phyloP scores from a whole-genome alignment of 2,329 filamentous ascomycete genomes.

The Colletotrichum navitas region DNA sequence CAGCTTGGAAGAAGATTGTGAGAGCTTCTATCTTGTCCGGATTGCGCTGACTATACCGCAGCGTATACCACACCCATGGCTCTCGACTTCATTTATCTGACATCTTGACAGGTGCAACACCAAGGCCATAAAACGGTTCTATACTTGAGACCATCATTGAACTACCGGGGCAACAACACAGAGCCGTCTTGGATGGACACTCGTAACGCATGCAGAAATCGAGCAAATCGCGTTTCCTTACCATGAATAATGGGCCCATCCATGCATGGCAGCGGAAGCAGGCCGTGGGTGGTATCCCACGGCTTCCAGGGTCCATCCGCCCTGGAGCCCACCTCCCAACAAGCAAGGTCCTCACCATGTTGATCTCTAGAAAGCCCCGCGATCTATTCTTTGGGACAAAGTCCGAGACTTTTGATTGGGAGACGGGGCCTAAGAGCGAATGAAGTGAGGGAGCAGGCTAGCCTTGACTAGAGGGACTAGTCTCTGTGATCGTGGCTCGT shows the following conservation, averaged over 20 bases:
- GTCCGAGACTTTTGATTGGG: neutral
- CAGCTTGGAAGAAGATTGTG: neutral
- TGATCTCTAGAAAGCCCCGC: neutral
- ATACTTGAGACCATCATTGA: constrained; percentile 13
- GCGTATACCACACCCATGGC: neutral
- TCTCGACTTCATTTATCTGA: neutral
- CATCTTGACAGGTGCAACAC: neutral
- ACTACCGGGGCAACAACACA: neutral
- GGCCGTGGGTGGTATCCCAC: constrained; percentile 13
- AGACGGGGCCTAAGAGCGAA: neutral
- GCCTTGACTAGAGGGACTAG: constrained; percentile 1
- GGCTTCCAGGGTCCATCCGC: neutral
- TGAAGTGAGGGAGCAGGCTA: no score
- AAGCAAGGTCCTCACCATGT: neutral
- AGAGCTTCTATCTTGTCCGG: neutral
- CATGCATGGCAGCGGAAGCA: neutral
- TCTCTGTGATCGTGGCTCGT: neutral
- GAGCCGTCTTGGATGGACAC: neutral
- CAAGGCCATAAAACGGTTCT: neutral
- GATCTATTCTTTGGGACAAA: neutral
- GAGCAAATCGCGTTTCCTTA: neutral
- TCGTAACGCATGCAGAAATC: neutral
- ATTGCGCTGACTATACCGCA: neutral
- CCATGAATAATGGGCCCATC: constrained; percentile 1
- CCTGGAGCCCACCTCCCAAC: neutral